phyloP scores from a whole-genome alignment of 2,329 filamentous ascomycete genomes.

The Xylariales sp. region DNA sequence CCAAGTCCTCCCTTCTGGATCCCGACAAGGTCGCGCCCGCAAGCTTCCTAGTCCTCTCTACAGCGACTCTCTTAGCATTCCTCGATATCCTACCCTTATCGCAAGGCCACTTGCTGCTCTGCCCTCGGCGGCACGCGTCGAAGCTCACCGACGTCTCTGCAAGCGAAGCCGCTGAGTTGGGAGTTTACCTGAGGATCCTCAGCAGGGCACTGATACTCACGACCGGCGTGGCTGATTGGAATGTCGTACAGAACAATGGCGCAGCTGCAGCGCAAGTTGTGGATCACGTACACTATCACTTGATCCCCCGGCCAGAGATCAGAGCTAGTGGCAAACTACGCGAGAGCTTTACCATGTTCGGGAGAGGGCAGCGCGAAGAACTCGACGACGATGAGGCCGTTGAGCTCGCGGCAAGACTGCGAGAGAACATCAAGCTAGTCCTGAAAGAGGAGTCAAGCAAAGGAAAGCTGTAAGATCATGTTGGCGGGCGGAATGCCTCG shows the following conservation, averaged over 20 bases:
- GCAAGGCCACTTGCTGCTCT: constrained; percentile 76
- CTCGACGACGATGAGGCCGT: constrained; percentile 71
- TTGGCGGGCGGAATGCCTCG: too few species aligned
- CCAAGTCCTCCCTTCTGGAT: constrained; percentile 22
- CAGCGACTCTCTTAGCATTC: constrained; percentile 75
- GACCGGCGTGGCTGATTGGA: constrained; percentile 79
- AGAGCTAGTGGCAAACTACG: constrained; percentile 47
- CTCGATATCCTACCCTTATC: constrained; percentile 90
- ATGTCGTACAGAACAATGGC: constrained; percentile 95
- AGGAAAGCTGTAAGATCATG: constrained; percentile 35
- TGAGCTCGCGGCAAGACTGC: constrained; percentile 51
- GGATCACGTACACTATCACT: constrained; percentile 89
- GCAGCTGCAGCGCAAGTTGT: constrained; percentile 87
- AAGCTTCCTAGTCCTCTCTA: constrained; percentile 70
- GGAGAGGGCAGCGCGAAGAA: constrained; percentile 65
- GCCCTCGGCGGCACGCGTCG: constrained; percentile 69
- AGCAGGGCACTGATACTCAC: constrained; percentile 65
- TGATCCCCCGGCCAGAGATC: constrained; percentile 78
- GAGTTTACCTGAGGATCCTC: constrained; percentile 64
- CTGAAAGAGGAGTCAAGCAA: constrained; percentile 37
- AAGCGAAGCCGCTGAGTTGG: constrained; percentile 61
- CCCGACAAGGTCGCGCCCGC: constrained; percentile 27
- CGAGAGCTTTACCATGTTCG: constrained; percentile 79
- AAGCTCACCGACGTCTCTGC: constrained; percentile 69
- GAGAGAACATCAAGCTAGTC: constrained; percentile 44